Evolutionary conservation across 2,329 filamentous ascomycete genomes (phyloP).

Genomic region (Zalaria obscura): DNA sequence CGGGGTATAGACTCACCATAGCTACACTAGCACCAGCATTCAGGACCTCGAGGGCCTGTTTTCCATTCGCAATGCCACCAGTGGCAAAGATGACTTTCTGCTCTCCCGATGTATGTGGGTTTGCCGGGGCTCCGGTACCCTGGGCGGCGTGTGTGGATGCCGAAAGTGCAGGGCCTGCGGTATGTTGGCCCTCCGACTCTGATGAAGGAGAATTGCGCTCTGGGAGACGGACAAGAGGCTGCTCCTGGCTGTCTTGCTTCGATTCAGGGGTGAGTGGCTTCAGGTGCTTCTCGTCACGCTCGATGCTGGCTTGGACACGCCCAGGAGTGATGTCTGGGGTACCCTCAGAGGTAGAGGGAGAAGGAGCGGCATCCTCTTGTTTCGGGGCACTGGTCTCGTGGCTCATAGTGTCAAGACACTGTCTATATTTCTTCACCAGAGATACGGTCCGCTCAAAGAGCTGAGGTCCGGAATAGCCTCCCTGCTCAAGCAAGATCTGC

Average conservation of each 20-base stretch:
- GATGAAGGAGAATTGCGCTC: constrained; percentile 12
- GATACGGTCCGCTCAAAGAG: constrained; percentile 69
- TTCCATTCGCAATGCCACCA: constrained; percentile 79
- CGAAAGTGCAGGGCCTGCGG: constrained; percentile 4
- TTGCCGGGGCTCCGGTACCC: constrained; percentile 6
- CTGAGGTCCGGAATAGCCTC: constrained; percentile 82
- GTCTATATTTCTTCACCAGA: constrained; percentile 67
- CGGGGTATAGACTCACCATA: constrained; percentile 38
- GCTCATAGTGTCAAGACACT: constrained; percentile 30
- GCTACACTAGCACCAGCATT: constrained; percentile 83
- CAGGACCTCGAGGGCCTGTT: constrained; percentile 67
- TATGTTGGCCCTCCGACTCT: constrained; percentile 2
- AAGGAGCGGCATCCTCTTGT: constrained; percentile 2
- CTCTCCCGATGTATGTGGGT: constrained; percentile 13
- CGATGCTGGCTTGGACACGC: constrained; percentile 10
- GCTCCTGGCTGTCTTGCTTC: constrained; percentile 13
- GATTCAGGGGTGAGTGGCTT: constrained; percentile 16
- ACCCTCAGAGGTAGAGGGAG: background rate
- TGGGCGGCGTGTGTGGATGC: constrained; percentile 3
- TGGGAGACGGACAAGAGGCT: constrained; percentile 17
- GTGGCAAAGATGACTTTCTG: constrained; percentile 85
- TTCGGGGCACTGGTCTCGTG: constrained; percentile 7
- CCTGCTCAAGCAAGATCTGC: constrained; percentile 56
- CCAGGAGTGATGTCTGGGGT: constrained; percentile 1
- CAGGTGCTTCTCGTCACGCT: constrained; percentile 16